A percentile compares a stretch with the other conserved stretches of the same genome.
These are phyloP conservation scores for Chaetomium olivaceum DNA, from an alignment of 2,329 filamentous ascomycete genomes.

Conservation along the genomic window DNA sequence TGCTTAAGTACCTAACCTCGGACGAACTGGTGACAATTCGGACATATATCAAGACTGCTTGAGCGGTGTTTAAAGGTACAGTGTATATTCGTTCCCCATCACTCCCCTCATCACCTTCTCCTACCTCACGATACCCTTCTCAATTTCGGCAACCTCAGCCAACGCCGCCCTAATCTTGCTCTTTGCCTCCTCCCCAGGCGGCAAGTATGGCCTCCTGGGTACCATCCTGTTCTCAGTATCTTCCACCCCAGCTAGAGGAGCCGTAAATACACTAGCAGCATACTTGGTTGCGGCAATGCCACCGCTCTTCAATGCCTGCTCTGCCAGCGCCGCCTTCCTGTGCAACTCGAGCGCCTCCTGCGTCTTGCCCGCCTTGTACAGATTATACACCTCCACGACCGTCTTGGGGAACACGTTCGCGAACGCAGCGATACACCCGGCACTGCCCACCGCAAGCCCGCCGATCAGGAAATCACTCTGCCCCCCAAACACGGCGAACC, in stretches of 20 bases:
- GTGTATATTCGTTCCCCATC: background rate
- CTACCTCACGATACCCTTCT: constrained; percentile 40
- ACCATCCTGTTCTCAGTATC: constrained; percentile 58
- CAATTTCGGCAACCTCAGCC: constrained; percentile 48
- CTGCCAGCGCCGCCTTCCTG: constrained; percentile 62
- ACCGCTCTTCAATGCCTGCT: constrained; percentile 61
- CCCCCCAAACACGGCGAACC: constrained; percentile 70
- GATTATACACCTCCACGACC: constrained; percentile 57
- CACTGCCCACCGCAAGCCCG: constrained; percentile 57
- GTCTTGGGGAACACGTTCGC: constrained; percentile 63
- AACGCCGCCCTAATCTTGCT: constrained; percentile 44
- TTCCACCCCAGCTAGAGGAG: constrained; percentile 59
- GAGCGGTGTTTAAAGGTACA: background rate
- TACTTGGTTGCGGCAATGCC: constrained; percentile 71
- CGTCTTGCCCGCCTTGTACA: constrained; percentile 59
- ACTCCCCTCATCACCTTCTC: background rate
- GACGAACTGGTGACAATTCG: too few species aligned
- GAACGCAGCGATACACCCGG: constrained; percentile 63
- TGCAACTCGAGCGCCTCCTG: constrained; percentile 63
- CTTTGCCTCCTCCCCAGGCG: constrained; percentile 47
- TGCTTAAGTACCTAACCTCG: too few species aligned
- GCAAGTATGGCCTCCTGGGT: constrained; percentile 63
- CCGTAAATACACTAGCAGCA: constrained; percentile 62
- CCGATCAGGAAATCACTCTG: constrained; percentile 72
- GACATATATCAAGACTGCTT: too few species aligned